A percentile compares a stretch with the other conserved stretches of the same genome.
phyloP scores from a whole-genome alignment of 73 alveolate genomes.

The Symbiodinium pilosum region DNA sequence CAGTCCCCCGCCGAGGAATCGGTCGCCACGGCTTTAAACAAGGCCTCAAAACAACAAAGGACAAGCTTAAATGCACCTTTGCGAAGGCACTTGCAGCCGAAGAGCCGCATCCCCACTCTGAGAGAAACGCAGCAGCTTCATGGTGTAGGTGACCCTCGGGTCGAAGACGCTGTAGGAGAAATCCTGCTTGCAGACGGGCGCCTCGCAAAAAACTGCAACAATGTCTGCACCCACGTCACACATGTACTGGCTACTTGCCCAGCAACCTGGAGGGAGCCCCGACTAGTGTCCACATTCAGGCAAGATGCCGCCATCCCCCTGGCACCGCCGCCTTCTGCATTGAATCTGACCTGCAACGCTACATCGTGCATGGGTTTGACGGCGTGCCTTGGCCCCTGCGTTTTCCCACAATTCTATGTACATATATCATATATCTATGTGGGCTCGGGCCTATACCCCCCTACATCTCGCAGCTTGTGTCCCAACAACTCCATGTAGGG shows the following conservation, averaged over 20 bases:
- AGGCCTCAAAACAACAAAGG: neutral
- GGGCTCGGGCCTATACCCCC: no score
- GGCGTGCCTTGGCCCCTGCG: no score
- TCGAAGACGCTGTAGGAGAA: conserved; percentile 29
- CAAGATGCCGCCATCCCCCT: neutral
- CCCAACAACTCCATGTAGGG: no score
- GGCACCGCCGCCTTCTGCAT: neutral
- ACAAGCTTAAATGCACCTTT: no score
- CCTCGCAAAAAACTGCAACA: neutral
- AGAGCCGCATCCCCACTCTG: conserved; percentile 44
- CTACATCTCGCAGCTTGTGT: no score
- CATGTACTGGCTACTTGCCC: no score
- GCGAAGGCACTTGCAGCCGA: neutral
- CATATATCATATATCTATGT: no score
- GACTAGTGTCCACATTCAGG: no score
- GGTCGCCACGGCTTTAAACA: conserved; percentile 11
- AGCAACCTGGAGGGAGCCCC: no score
- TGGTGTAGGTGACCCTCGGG: conserved; percentile 27
- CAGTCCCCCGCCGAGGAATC: conserved; percentile 15
- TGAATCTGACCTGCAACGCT: neutral
- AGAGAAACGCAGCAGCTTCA: conserved; percentile 45
- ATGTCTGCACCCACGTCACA: no score
- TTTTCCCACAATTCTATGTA: no score
- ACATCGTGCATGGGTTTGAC: no score
- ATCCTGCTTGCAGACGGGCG: neutral